These are phyloP conservation scores for Ophiostoma quercus DNA, from an alignment of 2,329 filamentous ascomycete genomes.

Conservation along the genomic window DNA sequence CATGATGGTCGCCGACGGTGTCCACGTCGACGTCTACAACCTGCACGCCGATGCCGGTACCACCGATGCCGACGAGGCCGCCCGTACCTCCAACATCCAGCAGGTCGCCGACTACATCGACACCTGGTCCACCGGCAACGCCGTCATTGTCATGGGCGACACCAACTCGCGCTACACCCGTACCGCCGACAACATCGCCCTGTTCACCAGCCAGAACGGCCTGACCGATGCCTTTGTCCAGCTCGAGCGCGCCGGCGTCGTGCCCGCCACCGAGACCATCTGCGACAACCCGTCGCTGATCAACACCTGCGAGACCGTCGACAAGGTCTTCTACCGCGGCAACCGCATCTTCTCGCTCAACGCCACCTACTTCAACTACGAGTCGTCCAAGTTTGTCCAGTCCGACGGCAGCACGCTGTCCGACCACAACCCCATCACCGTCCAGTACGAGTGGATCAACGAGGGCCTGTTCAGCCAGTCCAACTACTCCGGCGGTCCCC, in stretches of 20 bases:
- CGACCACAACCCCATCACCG: conserved; percentile 61
- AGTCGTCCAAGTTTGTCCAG: conserved; percentile 52
- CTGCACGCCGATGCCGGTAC: conserved; percentile 59
- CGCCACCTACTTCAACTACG: conserved; percentile 52
- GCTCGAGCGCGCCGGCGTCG: conserved; percentile 44
- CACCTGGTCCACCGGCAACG: conserved; percentile 51
- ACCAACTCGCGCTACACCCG: conserved; percentile 61
- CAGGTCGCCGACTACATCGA: conserved; percentile 57
- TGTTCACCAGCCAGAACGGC: conserved; percentile 48
- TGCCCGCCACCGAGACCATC: conserved; percentile 42
- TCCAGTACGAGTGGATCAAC: conserved; percentile 46
- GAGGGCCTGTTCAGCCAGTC: conserved; percentile 41
- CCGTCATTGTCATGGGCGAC: conserved; percentile 60
- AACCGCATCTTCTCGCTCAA: conserved; percentile 43
- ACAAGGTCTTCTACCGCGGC: conserved; percentile 60
- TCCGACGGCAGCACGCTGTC: conserved; percentile 51
- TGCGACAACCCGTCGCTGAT: conserved; percentile 55
- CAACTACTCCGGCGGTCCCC: conserved; percentile 44
- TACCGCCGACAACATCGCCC: conserved; percentile 45
- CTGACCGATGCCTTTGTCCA: conserved; percentile 58
- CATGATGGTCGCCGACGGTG: conserved; percentile 45
- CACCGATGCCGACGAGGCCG: conserved; percentile 46
- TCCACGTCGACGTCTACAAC: conserved; percentile 61
- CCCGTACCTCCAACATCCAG: conserved; percentile 54
- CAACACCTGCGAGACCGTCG: conserved; percentile 58